These are phyloP conservation scores for Tubosaeta sp. DNA, from an alignment of 768 basidiomycete species.

Conservation along the genomic window DNA sequence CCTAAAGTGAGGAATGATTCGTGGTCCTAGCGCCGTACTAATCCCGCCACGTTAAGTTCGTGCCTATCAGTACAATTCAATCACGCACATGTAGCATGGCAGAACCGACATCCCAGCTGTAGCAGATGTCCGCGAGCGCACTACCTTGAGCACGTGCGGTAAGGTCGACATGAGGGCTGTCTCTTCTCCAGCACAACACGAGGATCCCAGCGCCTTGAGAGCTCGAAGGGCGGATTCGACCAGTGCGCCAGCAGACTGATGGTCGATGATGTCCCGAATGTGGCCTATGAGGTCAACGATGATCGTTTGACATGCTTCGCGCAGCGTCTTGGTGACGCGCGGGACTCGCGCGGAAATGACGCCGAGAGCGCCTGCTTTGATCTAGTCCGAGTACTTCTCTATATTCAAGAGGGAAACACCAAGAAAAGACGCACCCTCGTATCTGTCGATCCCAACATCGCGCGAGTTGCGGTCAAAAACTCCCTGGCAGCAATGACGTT, in stretches of 20 bases:
- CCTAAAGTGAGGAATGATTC: constrained; percentile 82
- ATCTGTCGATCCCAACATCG: constrained; percentile 54
- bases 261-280: constrained; percentile 47
- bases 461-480: constrained; percentile 56
- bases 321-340: constrained; percentile 50
- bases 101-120: constrained; percentile 51
- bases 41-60: constrained; percentile 7
- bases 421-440: constrained; percentile 39
- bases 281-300: constrained; percentile 51
- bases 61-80: not conserved
- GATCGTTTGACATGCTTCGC: constrained; percentile 45
- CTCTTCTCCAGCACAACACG: constrained; percentile 66
- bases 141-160: constrained; percentile 50
- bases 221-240: constrained; percentile 52
- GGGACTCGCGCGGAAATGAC: constrained; percentile 65
- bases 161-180: constrained; percentile 52
- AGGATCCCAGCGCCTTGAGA: constrained; percentile 53
- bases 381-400: constrained; percentile 34
- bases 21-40: constrained; percentile 77
- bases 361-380: constrained; percentile 64
- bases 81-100: constrained; percentile 55
- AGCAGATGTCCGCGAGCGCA: constrained; percentile 37
- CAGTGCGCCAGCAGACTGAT: constrained; percentile 38
- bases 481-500: constrained; percentile 63
- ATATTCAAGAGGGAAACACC: not conserved